Evolutionary conservation across 495 filamentous ascomycete genomes (phyloP).

Genomic region (Annulohypoxylon moriforme): DNA sequence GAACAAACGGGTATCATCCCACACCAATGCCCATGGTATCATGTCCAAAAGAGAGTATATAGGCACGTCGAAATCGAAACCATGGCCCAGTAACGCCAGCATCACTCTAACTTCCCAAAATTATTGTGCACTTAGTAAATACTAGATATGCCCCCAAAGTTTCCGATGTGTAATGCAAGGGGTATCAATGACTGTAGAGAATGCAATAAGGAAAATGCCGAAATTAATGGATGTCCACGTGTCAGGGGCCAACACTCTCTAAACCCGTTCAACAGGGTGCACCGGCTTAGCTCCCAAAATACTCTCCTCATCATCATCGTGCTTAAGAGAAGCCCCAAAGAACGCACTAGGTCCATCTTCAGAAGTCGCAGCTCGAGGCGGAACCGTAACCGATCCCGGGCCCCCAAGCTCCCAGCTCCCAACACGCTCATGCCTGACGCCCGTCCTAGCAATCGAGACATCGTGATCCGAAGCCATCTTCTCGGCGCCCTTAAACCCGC

Average conservation of each 20-base stretch:
- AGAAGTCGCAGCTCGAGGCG: constrained; percentile 11
- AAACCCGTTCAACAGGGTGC: constrained; percentile 32
- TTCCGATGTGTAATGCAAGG: constrained; percentile 19
- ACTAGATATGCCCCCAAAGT: constrained; percentile 3
- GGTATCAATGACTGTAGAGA: constrained; percentile 45
- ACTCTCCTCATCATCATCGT: constrained; percentile 29
- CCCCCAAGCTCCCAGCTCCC: constrained; percentile 56
- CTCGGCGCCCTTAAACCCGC: constrained; percentile 55
- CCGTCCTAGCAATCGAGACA: constrained; percentile 47
- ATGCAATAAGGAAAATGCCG: constrained; percentile 8
- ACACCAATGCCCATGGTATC: constrained; percentile 4
- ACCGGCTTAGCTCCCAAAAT: constrained; percentile 22
- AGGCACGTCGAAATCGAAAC: not conserved
- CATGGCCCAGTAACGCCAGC: constrained; percentile 3
- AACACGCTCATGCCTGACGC: constrained; percentile 50
- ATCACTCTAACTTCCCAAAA: constrained; percentile 4
- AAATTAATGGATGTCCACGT: not conserved
- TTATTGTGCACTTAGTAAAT: no score
- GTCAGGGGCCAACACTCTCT: not conserved
- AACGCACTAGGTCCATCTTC: not conserved
- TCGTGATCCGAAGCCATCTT: constrained; percentile 54
- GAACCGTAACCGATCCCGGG: not conserved
- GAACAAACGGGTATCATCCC: constrained; percentile 37
- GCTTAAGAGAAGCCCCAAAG: constrained; percentile 31
- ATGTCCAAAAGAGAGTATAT: constrained; percentile 9